Evolutionary conservation across 805 yeast genomes (phyloP).

Genomic region (Cyberlindnera saturnus): DNA sequence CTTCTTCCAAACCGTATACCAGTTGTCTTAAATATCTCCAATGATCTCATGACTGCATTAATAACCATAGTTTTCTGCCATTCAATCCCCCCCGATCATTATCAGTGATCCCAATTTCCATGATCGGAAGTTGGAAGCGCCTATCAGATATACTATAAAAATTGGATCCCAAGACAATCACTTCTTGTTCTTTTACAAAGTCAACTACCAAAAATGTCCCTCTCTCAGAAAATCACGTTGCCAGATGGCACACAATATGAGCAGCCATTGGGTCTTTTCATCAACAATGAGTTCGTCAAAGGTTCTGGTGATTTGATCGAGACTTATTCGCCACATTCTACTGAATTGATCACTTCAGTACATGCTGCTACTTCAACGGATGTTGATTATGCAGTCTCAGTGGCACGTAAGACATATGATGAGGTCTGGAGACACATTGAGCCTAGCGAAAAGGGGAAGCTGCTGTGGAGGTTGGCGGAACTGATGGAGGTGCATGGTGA

Average conservation of each 20-base stretch:
- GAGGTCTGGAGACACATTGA: constrained; percentile 60
- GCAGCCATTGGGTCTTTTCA: constrained; percentile 86
- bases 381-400: constrained; percentile 19
- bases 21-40: no score
- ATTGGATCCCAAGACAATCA: no score
- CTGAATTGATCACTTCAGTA: constrained; percentile 44
- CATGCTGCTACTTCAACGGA: constrained; percentile 16
- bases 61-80: no score
- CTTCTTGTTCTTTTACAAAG: no score
- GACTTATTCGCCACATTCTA: constrained; percentile 54
- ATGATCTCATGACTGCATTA: no score
- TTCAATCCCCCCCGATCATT: no score
- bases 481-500: constrained; percentile 60
- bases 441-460: constrained; percentile 49
- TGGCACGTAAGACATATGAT: constrained; percentile 57
- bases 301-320: constrained; percentile 54
- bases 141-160: no score
- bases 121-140: no score
- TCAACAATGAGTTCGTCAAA: constrained; percentile 77
- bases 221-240: constrained; percentile 35
- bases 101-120: no score
- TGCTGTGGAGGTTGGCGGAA: constrained; percentile 58
- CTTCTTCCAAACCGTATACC: no score
- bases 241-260: constrained; percentile 61
- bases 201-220: constrained; percentile 1